Conservation (phyloP, 805 yeast genomes). For the Jamesozyma piceae region DNA sequence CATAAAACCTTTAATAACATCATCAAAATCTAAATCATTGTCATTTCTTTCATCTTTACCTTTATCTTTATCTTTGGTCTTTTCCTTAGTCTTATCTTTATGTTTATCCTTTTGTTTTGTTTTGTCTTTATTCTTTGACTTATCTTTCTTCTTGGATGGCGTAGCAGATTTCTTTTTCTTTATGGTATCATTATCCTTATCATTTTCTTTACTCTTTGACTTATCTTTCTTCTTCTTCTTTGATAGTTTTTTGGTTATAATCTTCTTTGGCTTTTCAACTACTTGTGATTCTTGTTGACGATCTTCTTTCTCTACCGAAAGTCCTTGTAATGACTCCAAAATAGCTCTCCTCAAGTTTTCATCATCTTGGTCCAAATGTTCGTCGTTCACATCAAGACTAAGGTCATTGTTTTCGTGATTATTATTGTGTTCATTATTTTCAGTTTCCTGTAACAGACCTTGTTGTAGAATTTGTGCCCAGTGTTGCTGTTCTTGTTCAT, state of each 20-base stretch:
- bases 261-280: slow-evolving; percentile 2
- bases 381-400: slow-evolving; percentile 1
- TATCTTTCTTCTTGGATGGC: background rate
- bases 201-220: slow-evolving; percentile 12
- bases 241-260: slow-evolving; percentile 9
- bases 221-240: slow-evolving; percentile 18
- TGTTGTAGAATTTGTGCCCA: slow-evolving; percentile 28
- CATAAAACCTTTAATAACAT: slow-evolving; percentile 26
- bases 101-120: too few species aligned
- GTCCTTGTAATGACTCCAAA: slow-evolving; percentile 20
- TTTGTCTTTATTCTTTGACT: too few species aligned
- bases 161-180: slow-evolving; percentile 3
- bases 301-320: slow-evolving; percentile 8
- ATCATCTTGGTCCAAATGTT: slow-evolving; percentile 27
- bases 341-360: slow-evolving; percentile 28
- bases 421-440: slow-evolving; percentile 6
- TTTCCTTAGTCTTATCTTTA: slow-evolving; percentile 8
- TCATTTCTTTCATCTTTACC: slow-evolving; percentile 2
- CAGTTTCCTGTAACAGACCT: slow-evolving; percentile 16
- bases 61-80: slow-evolving; percentile 6
- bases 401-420: slow-evolving; percentile 4
- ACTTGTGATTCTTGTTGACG: slow-evolving; percentile 6
- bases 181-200: slow-evolving; percentile 7
- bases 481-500: slow-evolving; percentile 13
- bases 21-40: slow-evolving; percentile 20